Conservation (phyloP, 352 stramenopile genomes). For the Phytophthora nicotianae region DNA sequence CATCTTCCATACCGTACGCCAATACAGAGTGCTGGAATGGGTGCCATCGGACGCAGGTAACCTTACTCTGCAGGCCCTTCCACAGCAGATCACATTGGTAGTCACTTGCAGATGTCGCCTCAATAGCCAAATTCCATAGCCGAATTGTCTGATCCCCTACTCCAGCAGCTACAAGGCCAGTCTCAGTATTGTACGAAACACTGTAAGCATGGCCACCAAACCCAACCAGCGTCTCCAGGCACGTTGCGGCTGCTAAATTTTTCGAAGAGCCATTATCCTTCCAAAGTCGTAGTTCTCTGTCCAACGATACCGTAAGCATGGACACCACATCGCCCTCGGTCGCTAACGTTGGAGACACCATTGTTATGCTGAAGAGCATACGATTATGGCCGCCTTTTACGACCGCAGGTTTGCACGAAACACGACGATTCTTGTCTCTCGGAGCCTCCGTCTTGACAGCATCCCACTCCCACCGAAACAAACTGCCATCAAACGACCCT, state of each 20-base stretch:
- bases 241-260: constrained; percentile 29
- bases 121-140: constrained; percentile 50
- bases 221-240: constrained; percentile 46
- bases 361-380: constrained; percentile 69
- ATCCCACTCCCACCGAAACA: constrained; percentile 69
- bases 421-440: constrained; percentile 28
- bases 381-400: constrained; percentile 71
- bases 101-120: constrained; percentile 14
- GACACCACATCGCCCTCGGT: constrained; percentile 15
- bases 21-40: constrained; percentile 54
- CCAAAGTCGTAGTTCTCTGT: constrained; percentile 74
- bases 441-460: constrained; percentile 1
- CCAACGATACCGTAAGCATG: constrained; percentile 67
- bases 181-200: constrained; percentile 42
- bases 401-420: constrained; percentile 43
- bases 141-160: constrained; percentile 82
- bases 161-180: constrained; percentile 46
- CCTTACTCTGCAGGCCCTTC: constrained; percentile 81
- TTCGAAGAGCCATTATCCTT: constrained; percentile 26
- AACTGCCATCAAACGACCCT: constrained; percentile 70
- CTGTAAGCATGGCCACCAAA: constrained; percentile 73
- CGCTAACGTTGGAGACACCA: constrained; percentile 8
- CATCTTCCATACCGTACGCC: constrained; percentile 79
- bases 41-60: constrained; percentile 73
- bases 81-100: constrained; percentile 63